A percentile compares a stretch with the other conserved stretches of the same genome.
Conservation (phyloP, 306 rosid species). For the Fragaria vesca region DNA sequence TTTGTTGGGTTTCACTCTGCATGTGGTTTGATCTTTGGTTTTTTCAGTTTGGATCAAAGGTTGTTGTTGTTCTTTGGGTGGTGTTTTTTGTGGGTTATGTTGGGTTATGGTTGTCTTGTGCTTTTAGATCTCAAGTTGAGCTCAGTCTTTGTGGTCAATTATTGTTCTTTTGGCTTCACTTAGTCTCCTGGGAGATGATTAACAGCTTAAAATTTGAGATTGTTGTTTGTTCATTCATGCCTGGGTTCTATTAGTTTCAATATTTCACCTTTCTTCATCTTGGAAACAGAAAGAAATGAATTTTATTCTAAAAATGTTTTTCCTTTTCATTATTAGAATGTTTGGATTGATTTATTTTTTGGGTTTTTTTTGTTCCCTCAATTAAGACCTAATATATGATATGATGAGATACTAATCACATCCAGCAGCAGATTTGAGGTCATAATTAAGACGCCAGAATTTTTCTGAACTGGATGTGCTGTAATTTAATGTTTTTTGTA, state of each 20-base stretch:
- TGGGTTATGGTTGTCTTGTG: not conserved
- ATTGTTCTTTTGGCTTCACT: not conserved
- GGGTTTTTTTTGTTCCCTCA: not conserved
- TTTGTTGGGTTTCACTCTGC: not conserved
- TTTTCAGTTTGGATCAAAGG: conserved; percentile 6
- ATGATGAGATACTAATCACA: not conserved
- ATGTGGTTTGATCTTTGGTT: conserved; percentile 19
- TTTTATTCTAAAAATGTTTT: not conserved
- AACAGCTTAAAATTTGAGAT: not conserved
- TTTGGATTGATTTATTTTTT: not conserved
- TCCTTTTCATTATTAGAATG: not conserved
- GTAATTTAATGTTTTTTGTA: not conserved
- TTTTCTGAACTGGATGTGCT: not conserved
- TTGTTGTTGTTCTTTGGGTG: not conserved
- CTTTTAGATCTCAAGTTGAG: conserved; percentile 36
- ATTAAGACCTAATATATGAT: not conserved
- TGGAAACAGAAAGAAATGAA: not conserved
- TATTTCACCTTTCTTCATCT: not conserved
- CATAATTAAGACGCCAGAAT: not conserved
- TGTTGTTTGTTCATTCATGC: not conserved
- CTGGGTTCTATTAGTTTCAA: not conserved
- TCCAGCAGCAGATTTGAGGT: conserved; percentile 4
- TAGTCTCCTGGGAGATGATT: not conserved
- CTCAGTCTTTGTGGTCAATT: conserved; percentile 20
- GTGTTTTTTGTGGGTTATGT: not conserved